Base-by-base conservation (phyloP, 805 yeast species). In the Blastobotrys robertii region DNA sequence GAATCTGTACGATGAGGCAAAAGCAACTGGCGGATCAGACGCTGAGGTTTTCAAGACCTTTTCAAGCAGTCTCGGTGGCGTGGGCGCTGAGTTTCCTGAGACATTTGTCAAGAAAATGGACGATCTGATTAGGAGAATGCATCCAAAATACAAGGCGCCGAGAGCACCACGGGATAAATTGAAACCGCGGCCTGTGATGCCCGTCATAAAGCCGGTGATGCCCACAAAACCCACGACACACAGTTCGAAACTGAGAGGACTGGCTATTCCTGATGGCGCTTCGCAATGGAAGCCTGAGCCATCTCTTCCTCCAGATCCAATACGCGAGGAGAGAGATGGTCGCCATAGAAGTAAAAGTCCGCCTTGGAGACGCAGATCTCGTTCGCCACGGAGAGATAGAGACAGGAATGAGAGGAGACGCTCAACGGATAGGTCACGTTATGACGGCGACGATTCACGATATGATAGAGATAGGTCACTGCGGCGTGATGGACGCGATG, bases 31-130 rank as follows among this genome's bases (percentile, higher is more conserved):
- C 25, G 54, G 58, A 15, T 59, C 72, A 2, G 28, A 46, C 2
- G 44, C 57, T 1, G 51, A 51, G 4, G 65, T 63, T 9, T 73
- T 77, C 50, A 55, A 56, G 34, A 14, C 25, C 6, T 19, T 19
- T 19, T 19, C 25, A 4, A 37, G 50, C 11, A 62, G 60, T 4
- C 54, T 76, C 15, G 53, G 56, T 4, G 72, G 66, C 11, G 58
- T 67, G 43, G 77, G 74, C 4, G 72, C 72, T 31, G 73, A 66
- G 4, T 61, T 67, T 43, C 56, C 69, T 0, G 50, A 48, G 16
- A 22, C 53, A 4, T 54, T 63, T 41, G 46, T 60, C 29, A 54
- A 53, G 28, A 51, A 54, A 6, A 39, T 63, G 11, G 59, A 62
- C 38, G 39, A 54, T 12, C 44, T 63, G 30, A 58, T 63, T 10